These are phyloP conservation scores for Rickenella mellea DNA, from an alignment of 768 basidiomycete genomes.

Conservation along the genomic window DNA sequence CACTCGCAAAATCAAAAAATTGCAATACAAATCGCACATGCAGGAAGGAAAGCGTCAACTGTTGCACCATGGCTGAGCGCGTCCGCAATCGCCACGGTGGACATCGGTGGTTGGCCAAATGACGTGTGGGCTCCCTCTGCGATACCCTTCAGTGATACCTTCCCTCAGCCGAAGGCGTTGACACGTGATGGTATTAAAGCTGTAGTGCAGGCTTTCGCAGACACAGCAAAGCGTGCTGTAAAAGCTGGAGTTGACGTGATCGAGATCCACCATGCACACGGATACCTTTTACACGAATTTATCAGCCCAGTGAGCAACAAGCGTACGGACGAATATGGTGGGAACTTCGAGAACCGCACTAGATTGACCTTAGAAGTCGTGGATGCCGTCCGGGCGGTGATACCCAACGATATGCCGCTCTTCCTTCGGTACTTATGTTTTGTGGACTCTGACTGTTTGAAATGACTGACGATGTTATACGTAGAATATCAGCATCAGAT, in stretches of 20 bases:
- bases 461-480: no score
- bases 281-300: conserved; percentile 50
- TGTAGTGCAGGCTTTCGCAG: conserved; percentile 46
- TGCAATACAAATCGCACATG: conserved; percentile 68
- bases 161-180: conserved; percentile 47
- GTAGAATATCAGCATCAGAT: conserved; percentile 61
- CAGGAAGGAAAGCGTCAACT: conserved; percentile 66
- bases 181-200: conserved; percentile 45
- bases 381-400: conserved; percentile 50
- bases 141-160: conserved; percentile 31
- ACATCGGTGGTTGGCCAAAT: conserved; percentile 36
- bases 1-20: conserved; percentile 62
- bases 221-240: conserved; percentile 41
- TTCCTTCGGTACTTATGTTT: conserved; percentile 48
- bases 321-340: conserved; percentile 62
- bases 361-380: conserved; percentile 55
- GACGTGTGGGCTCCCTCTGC: conserved; percentile 50
- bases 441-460: no score
- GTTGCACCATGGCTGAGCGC: conserved; percentile 49
- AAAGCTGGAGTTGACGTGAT: conserved; percentile 51
- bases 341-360: conserved; percentile 62
- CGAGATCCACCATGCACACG: conserved; percentile 60
- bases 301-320: conserved; percentile 51
- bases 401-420: conserved; percentile 55
- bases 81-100: conserved; percentile 23